Evolutionary conservation across 768 basidiomycete genomes (phyloP), one percentile per base, ranked within the genome.

Genomic region (Naganishia antarctica): DNA sequence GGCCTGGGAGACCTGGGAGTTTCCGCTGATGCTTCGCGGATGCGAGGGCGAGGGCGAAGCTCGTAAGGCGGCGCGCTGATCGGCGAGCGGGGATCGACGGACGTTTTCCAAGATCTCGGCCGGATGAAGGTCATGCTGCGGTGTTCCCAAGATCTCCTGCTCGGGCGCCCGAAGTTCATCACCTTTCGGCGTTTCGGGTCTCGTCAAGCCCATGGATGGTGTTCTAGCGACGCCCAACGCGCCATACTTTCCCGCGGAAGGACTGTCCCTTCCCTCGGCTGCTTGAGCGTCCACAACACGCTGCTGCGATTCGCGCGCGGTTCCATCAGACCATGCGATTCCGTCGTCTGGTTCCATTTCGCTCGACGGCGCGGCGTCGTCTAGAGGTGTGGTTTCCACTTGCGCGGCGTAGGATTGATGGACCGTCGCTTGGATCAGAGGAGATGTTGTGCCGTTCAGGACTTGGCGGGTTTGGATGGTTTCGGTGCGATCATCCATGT

Each of bases 271-370:
- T 29, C 32, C 32, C 31, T 50, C 60, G 26, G 12, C 41, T 37
- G 21, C 4, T n/a, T n/a, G n/a, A n/a, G n/a, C n/a, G 34, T 34
- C 32, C 7, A 37, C 12, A 11, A 23, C 21, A 16, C 51, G 48
- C 41, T 64, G 75, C 46, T 72, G 71, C 60, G 81, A 82, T 67
- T 82, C 81, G 46, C 82, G 80, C 60, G 83, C 84, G 1, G 83
- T 85, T 12, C 81, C 82, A 40, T 90, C 88, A 50, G 91, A 90
- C 91, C 92, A 93, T 65, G 83, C 83, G 84, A 93, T 89, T 2
- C 86, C 87, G 70, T 92, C 91, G 66, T 91, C 90, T 9, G 73
- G 84, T 59, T 88, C 87, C 81, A 86, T 84, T 21, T 58, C 61
- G 29, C 63, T 61, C 13, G 60, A 48, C 13, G 29, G 50, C n/a